phyloP scores from a whole-genome alignment of 2,329 filamentous ascomycete genomes.

The Diplodia corticola region DNA sequence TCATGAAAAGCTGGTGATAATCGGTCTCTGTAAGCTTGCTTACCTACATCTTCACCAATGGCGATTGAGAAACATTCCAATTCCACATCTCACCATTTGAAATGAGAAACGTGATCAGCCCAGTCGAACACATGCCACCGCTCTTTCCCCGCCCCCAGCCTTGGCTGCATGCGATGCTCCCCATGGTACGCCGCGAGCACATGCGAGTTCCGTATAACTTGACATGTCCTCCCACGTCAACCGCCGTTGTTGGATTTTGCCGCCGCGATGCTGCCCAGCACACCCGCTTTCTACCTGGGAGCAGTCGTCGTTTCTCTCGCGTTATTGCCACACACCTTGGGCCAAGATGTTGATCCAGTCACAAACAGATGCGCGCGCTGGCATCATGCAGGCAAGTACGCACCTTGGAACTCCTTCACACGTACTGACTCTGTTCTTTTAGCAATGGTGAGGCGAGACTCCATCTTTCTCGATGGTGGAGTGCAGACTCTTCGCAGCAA shows the following conservation, averaged over 20 bases:
- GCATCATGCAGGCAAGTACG: not conserved
- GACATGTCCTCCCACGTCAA: not conserved
- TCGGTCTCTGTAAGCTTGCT: not conserved
- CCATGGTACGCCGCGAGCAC: not conserved
- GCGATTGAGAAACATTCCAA: not conserved
- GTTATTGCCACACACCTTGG: not conserved
- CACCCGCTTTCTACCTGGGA: not conserved
- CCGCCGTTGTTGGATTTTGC: not conserved
- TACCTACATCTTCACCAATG: not conserved
- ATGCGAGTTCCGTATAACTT: not conserved
- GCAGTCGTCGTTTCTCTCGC: not conserved
- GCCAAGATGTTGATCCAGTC: not conserved
- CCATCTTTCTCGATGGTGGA: conserved; percentile 20
- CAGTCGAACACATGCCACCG: not conserved
- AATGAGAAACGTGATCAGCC: not conserved
- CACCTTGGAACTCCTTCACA: not conserved
- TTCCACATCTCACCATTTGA: not conserved
- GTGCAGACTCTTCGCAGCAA: conserved; percentile 9
- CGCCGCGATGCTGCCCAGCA: not conserved
- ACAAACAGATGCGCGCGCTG: not conserved
- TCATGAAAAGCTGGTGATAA: not conserved
- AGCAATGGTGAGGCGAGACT: conserved; percentile 16
- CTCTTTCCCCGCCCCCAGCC: not conserved
- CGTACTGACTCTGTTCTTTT: not conserved
- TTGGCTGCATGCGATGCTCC: not conserved